Conservation (phyloP, 2,329 filamentous ascomycete genomes). For the Monosporascus ibericus region DNA sequence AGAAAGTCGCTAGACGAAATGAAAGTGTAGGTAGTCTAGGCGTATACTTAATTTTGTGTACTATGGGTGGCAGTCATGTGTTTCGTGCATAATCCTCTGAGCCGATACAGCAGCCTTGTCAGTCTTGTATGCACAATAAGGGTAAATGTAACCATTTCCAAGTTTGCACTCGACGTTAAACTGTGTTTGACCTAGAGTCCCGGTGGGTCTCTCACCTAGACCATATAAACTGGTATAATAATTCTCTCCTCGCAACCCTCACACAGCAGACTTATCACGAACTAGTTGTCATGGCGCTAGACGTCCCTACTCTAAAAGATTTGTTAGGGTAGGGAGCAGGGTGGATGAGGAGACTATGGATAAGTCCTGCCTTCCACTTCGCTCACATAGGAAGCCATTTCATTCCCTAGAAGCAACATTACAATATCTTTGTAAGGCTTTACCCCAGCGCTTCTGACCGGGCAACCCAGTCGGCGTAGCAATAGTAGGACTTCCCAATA, state of each 20-base stretch:
- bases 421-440: background rate
- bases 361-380: background rate
- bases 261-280: too few species aligned
- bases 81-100: too few species aligned
- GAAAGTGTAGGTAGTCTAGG: constrained; percentile 2
- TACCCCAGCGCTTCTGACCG: background rate
- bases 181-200: too few species aligned
- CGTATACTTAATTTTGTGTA: background rate
- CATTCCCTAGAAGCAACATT: constrained; percentile 1
- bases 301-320: constrained; percentile 2
- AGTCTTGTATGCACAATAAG: too few species aligned
- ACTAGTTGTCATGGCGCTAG: background rate
- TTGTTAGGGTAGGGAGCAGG: background rate
- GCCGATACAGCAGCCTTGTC: too few species aligned
- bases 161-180: too few species aligned
- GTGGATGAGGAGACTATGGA: background rate
- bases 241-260: too few species aligned
- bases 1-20: constrained; percentile 16
- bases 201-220: too few species aligned
- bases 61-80: too few species aligned
- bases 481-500: too few species aligned
- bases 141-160: too few species aligned
- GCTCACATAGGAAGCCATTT: background rate
- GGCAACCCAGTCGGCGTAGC: background rate
- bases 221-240: too few species aligned